A percentile compares a stretch with the other conserved stretches of the same genome.
phyloP scores from a whole-genome alignment of 805 yeast genomes.

The Ogataea parapolymorpha region DNA sequence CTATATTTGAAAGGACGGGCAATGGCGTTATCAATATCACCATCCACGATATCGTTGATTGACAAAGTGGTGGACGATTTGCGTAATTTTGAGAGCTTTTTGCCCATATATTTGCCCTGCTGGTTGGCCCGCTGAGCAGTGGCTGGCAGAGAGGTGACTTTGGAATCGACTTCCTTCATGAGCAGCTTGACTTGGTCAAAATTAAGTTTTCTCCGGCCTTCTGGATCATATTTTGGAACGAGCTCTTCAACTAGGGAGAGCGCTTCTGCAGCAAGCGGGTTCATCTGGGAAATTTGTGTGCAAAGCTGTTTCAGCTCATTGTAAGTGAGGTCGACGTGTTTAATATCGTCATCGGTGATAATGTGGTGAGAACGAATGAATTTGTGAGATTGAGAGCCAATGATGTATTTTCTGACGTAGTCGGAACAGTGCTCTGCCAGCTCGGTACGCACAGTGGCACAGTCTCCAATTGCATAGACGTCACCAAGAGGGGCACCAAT shows the following conservation, averaged over 20 bases:
- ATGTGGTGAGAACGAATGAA: conserved; percentile 30
- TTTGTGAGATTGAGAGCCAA: conserved; percentile 39
- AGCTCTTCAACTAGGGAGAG: conserved; percentile 47
- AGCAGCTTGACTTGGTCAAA: conserved; percentile 49
- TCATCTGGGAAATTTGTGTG: conserved; percentile 43
- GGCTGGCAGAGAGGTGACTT: conserved; percentile 66
- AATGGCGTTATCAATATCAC: conserved; percentile 54
- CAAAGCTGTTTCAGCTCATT: conserved; percentile 49
- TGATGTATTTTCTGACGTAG: conserved; percentile 44
- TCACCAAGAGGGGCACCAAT: conserved; percentile 66
- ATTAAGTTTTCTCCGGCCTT: conserved; percentile 46
- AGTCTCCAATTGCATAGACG: conserved; percentile 71
- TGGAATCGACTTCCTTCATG: conserved; percentile 54
- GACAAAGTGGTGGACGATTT: conserved; percentile 41
- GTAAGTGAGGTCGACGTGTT: conserved; percentile 44
- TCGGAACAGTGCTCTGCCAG: conserved; percentile 53
- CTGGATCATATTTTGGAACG: conserved; percentile 50
- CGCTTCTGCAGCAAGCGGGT: conserved; percentile 59
- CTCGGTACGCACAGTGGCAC: conserved; percentile 62
- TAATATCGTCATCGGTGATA: conserved; percentile 50
- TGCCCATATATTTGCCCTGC: conserved; percentile 65
- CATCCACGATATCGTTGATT: conserved; percentile 45
- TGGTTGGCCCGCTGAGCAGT: conserved; percentile 74
- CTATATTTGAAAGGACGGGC: conserved; percentile 58
- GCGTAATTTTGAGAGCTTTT: conserved; percentile 53